Evolutionary conservation across 179 eudicot species (phyloP).

Genomic region (Patellifolia procumbens): DNA sequence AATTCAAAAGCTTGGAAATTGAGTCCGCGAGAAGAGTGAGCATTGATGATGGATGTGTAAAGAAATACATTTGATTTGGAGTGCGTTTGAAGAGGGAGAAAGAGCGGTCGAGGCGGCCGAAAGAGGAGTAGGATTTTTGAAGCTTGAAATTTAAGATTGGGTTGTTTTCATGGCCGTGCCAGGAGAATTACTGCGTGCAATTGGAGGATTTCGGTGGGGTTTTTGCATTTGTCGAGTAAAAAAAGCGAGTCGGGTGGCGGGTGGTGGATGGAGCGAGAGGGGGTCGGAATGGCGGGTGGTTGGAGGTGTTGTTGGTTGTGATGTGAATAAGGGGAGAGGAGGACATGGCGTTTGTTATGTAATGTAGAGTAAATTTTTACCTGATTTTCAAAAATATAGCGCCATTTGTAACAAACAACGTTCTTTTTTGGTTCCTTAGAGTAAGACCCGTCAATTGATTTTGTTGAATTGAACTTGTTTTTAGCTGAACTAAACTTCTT

Average conservation of each 20-base stretch:
- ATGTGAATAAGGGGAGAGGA: slow-evolving; percentile 30
- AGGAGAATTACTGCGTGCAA: slow-evolving; percentile 58
- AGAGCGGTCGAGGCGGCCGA: slow-evolving; percentile 47
- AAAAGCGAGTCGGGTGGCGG: slow-evolving; percentile 47
- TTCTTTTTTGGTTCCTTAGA: background rate
- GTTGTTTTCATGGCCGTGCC: slow-evolving; percentile 51
- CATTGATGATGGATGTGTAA: slow-evolving; percentile 55
- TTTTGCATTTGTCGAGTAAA: slow-evolving; percentile 47
- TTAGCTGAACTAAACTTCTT: no score
- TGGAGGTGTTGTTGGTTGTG: slow-evolving; percentile 26
- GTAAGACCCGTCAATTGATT: no score
- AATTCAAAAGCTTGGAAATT: slow-evolving; percentile 35
- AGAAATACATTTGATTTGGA: slow-evolving; percentile 46
- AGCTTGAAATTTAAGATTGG: slow-evolving; percentile 62
- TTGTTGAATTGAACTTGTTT: no score
- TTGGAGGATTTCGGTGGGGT: slow-evolving; percentile 44
- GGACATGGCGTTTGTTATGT: slow-evolving; percentile 21
- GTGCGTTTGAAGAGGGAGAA: slow-evolving; percentile 42
- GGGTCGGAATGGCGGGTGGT: slow-evolving; percentile 5
- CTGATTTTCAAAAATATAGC: slow-evolving; percentile 18
- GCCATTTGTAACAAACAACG: background rate
- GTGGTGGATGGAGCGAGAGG: slow-evolving; percentile 27
- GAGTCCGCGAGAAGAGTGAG: slow-evolving; percentile 36
- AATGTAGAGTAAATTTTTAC: background rate
- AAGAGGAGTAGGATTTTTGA: slow-evolving; percentile 54